Evolutionary conservation across 345 rosid species (phyloP), one percentile per base, ranked within the genome.

Genomic region (Theobroma cacao): DNA sequence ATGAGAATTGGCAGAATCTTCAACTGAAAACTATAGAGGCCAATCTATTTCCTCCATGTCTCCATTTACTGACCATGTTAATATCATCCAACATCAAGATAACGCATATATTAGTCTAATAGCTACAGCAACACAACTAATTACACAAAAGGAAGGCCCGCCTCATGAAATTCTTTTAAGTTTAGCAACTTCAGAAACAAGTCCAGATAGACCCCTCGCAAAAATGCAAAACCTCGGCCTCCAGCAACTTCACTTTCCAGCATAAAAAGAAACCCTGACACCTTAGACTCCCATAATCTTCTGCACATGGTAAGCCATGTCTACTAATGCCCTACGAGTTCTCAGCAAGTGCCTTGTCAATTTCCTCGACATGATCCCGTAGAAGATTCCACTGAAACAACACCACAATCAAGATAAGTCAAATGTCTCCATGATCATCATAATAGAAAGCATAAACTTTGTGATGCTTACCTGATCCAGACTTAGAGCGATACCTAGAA

Each of bases 401-500:
- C 18, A 12, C 13, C 5, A 71, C 41, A 36, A 50, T 36, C 17
- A 63, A 62, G 78, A 62, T 47, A 53, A 69, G 77, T 52, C 47
- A 43, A 24, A 75, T 18, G 33, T 48, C 20, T 8, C 4, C 38
- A 47, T 30, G 22, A 55, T 26, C 38, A 72, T 30, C 14, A 40
- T 38, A 22, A 18, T 43, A 30, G 18, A 26, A 47, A 22, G 14
- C 48, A 43, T 26, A 2, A 43, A 7, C 41, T 72, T 22, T 52
- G 74, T 64, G 36, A 67, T 1, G 63, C 40, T 36, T 88, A 93
- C 98, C 98, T 95, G 98, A 34, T 95, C 98, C 75, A 95, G 77
- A 75, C 88, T 84, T 70, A 95, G 74, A n/a, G 95, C 83, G 78
- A 95, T 91, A 66, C 98, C 98, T 93, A 86, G 61, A 82, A 82